Evolutionary conservation across 1,139 yeast species (phyloP).

Genomic region (Diutina ranongensis): DNA sequence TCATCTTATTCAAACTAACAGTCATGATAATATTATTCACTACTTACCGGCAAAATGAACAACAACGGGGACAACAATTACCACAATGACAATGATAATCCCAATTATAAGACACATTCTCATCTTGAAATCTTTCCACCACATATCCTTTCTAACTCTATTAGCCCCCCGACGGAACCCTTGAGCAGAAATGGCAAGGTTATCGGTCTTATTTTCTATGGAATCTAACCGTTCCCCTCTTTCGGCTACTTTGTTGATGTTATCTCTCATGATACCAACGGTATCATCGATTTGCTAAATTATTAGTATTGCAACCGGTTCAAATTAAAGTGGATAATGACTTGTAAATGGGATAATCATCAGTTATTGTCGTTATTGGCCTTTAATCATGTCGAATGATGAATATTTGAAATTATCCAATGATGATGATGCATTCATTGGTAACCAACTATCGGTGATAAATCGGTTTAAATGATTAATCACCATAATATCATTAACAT

Average conservation of each 20-base stretch:
- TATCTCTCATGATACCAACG: constrained; percentile 96
- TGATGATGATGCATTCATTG: no score
- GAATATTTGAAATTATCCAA: no score
- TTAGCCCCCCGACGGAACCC: constrained; percentile 97
- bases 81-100: constrained; percentile 67
- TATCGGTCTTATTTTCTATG: constrained; percentile 89
- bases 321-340: no score
- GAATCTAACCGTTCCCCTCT: constrained; percentile 90
- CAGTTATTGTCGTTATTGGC: no score
- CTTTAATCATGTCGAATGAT: background rate
- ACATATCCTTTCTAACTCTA: constrained; percentile 96
- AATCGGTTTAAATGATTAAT: no score
- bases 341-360: no score
- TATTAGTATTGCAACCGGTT: constrained; percentile 5
- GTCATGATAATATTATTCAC: no score
- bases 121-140: constrained; percentile 99
- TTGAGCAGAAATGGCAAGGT: constrained; percentile 85
- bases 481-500: no score
- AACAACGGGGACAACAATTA: constrained; percentile 89
- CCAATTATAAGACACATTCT: constrained; percentile 82
- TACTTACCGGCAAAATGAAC: constrained; percentile 73
- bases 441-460: no score
- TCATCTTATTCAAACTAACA: no score
- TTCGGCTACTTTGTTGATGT: constrained; percentile 91
- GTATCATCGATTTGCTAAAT: constrained; percentile 85